A percentile compares a stretch with the other conserved stretches of the same genome.
Evolutionary conservation across 129 eudicot genomes (phyloP).

Genomic region (Cynara cardunculus): DNA sequence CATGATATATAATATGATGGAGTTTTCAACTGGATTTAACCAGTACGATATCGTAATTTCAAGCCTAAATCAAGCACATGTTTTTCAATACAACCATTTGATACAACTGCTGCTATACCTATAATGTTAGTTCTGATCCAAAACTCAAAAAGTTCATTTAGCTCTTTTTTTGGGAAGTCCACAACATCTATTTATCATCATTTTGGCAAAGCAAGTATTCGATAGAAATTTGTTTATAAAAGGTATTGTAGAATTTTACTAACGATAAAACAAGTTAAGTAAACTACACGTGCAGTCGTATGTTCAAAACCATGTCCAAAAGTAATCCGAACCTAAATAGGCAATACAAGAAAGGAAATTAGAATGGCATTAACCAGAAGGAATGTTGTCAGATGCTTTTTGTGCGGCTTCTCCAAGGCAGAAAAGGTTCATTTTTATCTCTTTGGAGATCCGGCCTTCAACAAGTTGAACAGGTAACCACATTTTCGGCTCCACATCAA

Average conservation of each 20-base stretch:
- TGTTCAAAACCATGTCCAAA: background rate
- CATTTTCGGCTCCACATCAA: slow-evolving; percentile 72
- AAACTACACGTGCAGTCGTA: background rate
- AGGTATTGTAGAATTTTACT: background rate
- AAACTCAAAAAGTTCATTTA: no score
- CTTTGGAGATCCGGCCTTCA: slow-evolving; percentile 69
- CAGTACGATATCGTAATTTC: no score
- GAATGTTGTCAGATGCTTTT: slow-evolving; percentile 17
- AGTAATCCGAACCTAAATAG: background rate
- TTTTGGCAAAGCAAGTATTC: background rate
- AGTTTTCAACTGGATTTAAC: no score
- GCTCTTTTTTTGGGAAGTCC: no score
- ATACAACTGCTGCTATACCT: no score
- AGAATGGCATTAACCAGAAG: background rate
- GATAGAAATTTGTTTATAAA: no score
- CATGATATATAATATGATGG: no score
- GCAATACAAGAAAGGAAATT: slow-evolving; percentile 2
- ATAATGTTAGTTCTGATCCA: no score
- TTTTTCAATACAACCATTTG: no score
- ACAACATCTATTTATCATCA: background rate
- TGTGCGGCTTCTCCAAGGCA: slow-evolving; percentile 58
- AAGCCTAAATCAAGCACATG: no score
- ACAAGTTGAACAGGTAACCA: slow-evolving; percentile 90
- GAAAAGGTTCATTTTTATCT: slow-evolving; percentile 63
- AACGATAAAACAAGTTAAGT: background rate